Conservation (phyloP, 768 basidiomycete species). For the Amanita jacksonii region DNA sequence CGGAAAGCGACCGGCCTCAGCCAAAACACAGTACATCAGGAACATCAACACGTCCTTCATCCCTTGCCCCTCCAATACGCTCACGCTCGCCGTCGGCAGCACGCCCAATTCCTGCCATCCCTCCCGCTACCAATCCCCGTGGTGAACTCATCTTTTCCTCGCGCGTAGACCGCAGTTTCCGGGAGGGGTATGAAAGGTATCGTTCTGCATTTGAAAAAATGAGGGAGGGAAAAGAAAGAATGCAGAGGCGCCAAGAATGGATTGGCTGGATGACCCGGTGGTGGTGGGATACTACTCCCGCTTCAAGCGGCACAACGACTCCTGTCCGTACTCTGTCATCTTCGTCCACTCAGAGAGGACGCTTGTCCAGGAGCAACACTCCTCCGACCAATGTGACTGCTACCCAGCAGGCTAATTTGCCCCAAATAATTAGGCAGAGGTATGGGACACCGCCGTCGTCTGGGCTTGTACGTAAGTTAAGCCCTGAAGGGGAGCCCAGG, state of each 20-base stretch:
- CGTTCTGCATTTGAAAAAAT: constrained; percentile 77
- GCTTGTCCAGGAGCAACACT: constrained; percentile 7
- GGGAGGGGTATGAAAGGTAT: constrained; percentile 90
- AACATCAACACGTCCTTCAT: constrained; percentile 23
- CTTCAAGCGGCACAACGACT: background rate
- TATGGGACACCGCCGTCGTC: constrained; percentile 1
- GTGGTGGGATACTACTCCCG: background rate
- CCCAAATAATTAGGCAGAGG: background rate
- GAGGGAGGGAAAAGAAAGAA: constrained; percentile 53
- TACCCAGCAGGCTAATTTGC: background rate
- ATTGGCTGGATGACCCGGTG: constrained; percentile 18
- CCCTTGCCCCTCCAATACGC: constrained; percentile 28
- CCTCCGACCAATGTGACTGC: background rate
- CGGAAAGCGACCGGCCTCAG: constrained; percentile 15
- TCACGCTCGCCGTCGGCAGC: constrained; percentile 18
- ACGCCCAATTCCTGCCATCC: constrained; percentile 70
- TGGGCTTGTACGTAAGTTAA: background rate
- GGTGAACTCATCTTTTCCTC: constrained; percentile 96
- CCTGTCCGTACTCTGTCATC: constrained; percentile 4
- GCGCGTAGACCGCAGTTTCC: constrained; percentile 70
- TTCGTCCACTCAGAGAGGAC: constrained; percentile 3
- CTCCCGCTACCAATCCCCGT: constrained; percentile 80
- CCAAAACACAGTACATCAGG: constrained; percentile 17
- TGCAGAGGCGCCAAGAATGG: constrained; percentile 21
- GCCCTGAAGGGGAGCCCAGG: background rate